Base-by-base conservation (phyloP, 768 basidiomycete species). In the Brasilioporus rufonigricans region DNA sequence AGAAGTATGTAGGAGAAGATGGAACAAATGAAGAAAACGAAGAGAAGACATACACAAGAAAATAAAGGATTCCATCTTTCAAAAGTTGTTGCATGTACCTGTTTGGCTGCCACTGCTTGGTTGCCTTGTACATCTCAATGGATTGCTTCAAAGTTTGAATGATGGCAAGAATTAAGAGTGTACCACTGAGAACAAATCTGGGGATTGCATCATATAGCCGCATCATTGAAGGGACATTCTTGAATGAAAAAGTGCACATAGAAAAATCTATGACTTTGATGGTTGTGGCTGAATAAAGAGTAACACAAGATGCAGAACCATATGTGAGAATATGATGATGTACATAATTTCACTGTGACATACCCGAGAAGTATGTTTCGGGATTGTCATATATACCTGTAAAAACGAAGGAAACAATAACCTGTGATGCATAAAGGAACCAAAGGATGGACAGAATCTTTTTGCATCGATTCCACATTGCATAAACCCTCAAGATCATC, bases 21-120 rank as follows among this genome's bases (percentile, higher is more conserved):
- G n/a, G n/a, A n/a, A n/a, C n/a, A n/a, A n/a, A n/a, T n/a, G n/a
- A n/a, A n/a, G n/a, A n/a, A n/a, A n/a, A n/a, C n/a, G n/a, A 19
- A 49, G 44, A 1, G 83, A 18, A 18, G 29, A 52, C 50, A 27
- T 50, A 53, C 58, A 60, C 16, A 3, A 56, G 0, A 35, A 61
- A 60, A 19, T 61, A 61, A 35, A 52, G 19, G 9, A 50, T 24
- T 11, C 53, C 58, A 12, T 60, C 60, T 23, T 7, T 24, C 14
- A 21, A 14, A 2, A 61, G 31, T 11, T 18, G 48, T 24, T 52
- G 27, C 26, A 57, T 45, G 14, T 36, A 45, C 10, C 19, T 4
- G 44, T 44, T 52, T 5, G 35, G 33, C 36, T 52, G 43, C 50
- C 50, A 52, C n/a, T 16, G 50, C 9, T 44, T 52, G n/a, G 50